Conservation (phyloP, 345 rosid species). For the Cardamine resedifolia region DNA sequence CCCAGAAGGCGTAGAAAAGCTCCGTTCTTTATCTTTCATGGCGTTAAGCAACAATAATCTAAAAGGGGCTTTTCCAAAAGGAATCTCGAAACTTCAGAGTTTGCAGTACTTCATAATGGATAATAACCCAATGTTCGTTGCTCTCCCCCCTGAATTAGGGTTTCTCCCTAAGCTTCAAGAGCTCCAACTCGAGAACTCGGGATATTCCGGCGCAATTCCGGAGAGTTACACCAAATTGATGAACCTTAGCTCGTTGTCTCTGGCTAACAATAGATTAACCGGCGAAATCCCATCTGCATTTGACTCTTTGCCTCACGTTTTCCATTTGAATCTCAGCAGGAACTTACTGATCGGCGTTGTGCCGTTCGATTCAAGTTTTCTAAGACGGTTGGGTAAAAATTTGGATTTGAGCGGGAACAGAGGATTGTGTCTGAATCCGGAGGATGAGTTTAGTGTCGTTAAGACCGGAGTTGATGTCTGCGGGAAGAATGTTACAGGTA, state of each 20-base stretch:
- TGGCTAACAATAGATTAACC: slow-evolving; percentile 68
- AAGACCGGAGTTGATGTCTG: slow-evolving; percentile 67
- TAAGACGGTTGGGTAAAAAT: slow-evolving; percentile 64
- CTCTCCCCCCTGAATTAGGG: slow-evolving; percentile 67
- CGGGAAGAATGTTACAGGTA: slow-evolving; percentile 43
- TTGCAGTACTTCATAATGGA: slow-evolving; percentile 89
- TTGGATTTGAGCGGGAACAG: slow-evolving; percentile 83
- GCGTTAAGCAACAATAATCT: slow-evolving; percentile 75
- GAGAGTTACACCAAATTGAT: slow-evolving; percentile 47
- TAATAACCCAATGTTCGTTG: slow-evolving; percentile 65
- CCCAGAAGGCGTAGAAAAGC: slow-evolving; percentile 59
- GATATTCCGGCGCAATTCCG: slow-evolving; percentile 70
- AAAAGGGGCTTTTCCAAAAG: slow-evolving; percentile 59
- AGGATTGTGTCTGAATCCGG: slow-evolving; percentile 70
- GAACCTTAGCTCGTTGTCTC: slow-evolving; percentile 77
- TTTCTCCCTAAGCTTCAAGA: slow-evolving; percentile 63
- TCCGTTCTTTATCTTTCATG: slow-evolving; percentile 56
- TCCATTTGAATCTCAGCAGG: slow-evolving; percentile 77
- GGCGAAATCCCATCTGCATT: slow-evolving; percentile 70
- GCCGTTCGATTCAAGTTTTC: slow-evolving; percentile 67
- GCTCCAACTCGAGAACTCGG: slow-evolving; percentile 74
- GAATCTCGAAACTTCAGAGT: slow-evolving; percentile 54
- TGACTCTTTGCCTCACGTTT: slow-evolving; percentile 52
- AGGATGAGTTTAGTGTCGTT: slow-evolving; percentile 51
- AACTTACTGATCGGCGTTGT: slow-evolving; percentile 66